Evolutionary conservation across 495 filamentous ascomycete species (phyloP).

Genomic region (Friedmanniomyces endolithicus): DNA sequence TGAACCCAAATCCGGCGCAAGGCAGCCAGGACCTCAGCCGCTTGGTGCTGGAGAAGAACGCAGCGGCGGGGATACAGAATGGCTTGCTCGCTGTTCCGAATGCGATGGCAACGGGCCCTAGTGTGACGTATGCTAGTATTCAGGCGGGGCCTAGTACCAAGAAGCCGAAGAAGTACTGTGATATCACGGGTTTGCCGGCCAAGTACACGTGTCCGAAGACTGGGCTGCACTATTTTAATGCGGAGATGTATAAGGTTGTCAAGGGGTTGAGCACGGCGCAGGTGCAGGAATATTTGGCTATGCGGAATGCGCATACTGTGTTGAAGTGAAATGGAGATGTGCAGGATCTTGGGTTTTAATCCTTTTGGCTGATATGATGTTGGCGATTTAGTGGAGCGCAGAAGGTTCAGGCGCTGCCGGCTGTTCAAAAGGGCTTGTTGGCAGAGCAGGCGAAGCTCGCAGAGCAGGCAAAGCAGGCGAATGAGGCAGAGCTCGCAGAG

Average conservation of each 20-base stretch:
- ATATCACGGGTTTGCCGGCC: conserved; percentile 79
- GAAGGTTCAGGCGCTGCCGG: too few species aligned
- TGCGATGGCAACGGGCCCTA: conserved; percentile 38
- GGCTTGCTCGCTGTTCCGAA: conserved; percentile 20
- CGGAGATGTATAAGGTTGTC: conserved; percentile 75
- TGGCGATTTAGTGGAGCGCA: background rate
- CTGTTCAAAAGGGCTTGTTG: too few species aligned
- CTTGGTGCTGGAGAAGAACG: conserved; percentile 64
- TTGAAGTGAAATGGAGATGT: conserved; percentile 50
- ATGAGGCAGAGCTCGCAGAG: too few species aligned
- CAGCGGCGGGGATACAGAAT: background rate
- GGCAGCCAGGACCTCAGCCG: conserved; percentile 73
- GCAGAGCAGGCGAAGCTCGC: too few species aligned
- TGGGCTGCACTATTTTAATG: conserved; percentile 74
- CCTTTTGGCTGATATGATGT: background rate
- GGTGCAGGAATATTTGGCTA: conserved; percentile 76
- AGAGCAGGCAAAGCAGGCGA: too few species aligned
- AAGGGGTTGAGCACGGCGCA: conserved; percentile 62
- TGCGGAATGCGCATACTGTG: conserved; percentile 81
- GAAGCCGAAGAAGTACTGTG: conserved; percentile 74
- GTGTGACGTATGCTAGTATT: conserved; percentile 87
- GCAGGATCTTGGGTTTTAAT: background rate
- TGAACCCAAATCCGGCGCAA: conserved; percentile 60
- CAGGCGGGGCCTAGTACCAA: conserved; percentile 76
- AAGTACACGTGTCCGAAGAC: conserved; percentile 91